Base-by-base conservation (phyloP, 1,284 basidiomycete genomes). In the Testicularia cyperi region DNA sequence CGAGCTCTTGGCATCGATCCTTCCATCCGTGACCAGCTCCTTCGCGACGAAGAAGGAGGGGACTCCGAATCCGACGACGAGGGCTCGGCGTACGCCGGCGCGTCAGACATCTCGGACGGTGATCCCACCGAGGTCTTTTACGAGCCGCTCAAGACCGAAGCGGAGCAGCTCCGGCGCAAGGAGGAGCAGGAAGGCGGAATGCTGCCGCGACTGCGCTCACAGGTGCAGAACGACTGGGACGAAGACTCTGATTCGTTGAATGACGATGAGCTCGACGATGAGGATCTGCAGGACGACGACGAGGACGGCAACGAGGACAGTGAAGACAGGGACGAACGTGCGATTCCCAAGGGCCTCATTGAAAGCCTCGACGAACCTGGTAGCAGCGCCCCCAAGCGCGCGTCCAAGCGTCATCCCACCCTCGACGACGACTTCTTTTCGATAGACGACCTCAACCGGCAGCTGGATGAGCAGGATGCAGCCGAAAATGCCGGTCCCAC, bases 351-450 rank as follows among this genome's bases (percentile, higher is more conserved):
- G 79, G 80, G 47, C n/a, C 31, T 69, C 1, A 49, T 72, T 22
- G 55, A 63, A 39, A 45, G 48, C 22, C 55, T 72, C 16, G 69
- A 72, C 25, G 64, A 61, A 27, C 54, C 60, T 8, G 68, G 48
- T 4, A 39, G 35, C 21, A 40, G 45, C 28, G 23, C 33, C 7
- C 25, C 38, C 4, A 41, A 32, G 36, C 62, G 46, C 24, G 34
- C 39, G 7, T 3, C 48, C 37, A 56, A 57, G 33, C 55, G 65
- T 15, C 81, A 84, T 58, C 81, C 85, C 6, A 83, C 83, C 35
- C 83, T 97, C n/a, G 88, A 97, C 77, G 94, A 97, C 75, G 85
- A 83, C 20, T 97, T 98, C 80, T 98, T 98, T 78, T 84, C 88
- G 44, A 83, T 97, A 44, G 85, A 85, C 43, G 82, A 85, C 18